Conservation (phyloP, 495 filamentous ascomycete genomes). For the Aspergillus homomorphus region DNA sequence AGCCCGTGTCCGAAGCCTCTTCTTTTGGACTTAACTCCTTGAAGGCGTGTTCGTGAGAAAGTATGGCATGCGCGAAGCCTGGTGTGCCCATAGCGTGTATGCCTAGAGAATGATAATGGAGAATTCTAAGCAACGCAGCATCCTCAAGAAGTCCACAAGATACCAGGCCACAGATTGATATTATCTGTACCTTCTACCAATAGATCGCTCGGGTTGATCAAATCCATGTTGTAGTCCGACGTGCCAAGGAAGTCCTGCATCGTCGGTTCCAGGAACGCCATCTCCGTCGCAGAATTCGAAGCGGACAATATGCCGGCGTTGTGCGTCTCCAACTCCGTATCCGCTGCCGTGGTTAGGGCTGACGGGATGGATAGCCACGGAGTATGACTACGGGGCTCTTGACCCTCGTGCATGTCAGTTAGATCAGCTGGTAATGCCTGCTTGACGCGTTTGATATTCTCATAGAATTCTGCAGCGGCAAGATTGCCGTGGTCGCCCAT, state of each 20-base stretch:
- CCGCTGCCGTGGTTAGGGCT: neutral
- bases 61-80: no score
- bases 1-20: no score
- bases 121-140: no score
- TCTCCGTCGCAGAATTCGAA: constrained; percentile 20
- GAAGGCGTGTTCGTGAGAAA: no score
- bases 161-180: constrained; percentile 10
- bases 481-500: constrained; percentile 33
- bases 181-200: constrained; percentile 4
- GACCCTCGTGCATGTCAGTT: neutral
- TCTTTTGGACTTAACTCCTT: no score
- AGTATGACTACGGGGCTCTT: constrained; percentile 2
- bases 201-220: constrained; percentile 5
- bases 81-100: no score
- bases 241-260: constrained; percentile 32
- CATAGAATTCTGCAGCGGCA: constrained; percentile 32
- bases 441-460: constrained; percentile 26
- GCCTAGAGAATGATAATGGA: no score
- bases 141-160: constrained; percentile 11
- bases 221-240: constrained; percentile 12
- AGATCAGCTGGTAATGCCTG: constrained; percentile 6
- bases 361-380: neutral
- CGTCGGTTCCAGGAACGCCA: constrained; percentile 28
- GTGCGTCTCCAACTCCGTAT: neutral
- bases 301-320: neutral